Evolutionary conservation across 371 early-diverging fungal genomes (phyloP).

Genomic region (Zopfochytrium polystomum): DNA sequence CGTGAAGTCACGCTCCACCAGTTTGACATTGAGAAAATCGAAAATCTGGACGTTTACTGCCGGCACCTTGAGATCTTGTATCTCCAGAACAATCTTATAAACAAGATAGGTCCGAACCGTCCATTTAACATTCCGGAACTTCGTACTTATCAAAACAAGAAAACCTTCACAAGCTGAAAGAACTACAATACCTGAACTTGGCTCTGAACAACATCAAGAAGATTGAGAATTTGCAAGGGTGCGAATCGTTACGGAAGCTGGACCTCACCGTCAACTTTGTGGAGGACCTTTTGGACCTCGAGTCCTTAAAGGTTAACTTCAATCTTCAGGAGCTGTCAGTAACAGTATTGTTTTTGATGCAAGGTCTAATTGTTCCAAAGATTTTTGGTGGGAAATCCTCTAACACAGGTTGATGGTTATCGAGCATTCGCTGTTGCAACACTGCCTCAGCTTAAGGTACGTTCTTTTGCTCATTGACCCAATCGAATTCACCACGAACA

Average conservation of each 20-base stretch:
- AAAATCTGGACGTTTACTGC: slow-evolving; percentile 54
- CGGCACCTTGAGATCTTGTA: slow-evolving; percentile 51
- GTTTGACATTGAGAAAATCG: slow-evolving; percentile 57
- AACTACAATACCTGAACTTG: slow-evolving; percentile 50
- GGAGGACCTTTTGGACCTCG: slow-evolving; percentile 43
- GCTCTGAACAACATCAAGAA: slow-evolving; percentile 52
- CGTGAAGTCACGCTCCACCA: slow-evolving; percentile 57
- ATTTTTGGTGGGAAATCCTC: slow-evolving; percentile 52
- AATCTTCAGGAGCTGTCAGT: slow-evolving; percentile 46
- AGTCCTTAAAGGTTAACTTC: slow-evolving; percentile 34
- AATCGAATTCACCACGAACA: no score
- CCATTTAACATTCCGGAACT: background rate
- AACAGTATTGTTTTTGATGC: background rate
- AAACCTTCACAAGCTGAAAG: slow-evolving; percentile 51
- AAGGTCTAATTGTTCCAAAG: slow-evolving; percentile 9
- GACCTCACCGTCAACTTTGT: slow-evolving; percentile 59
- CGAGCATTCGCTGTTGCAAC: slow-evolving; percentile 45
- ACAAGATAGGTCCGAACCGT: slow-evolving; percentile 43
- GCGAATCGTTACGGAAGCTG: slow-evolving; percentile 50
- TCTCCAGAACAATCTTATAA: slow-evolving; percentile 53
- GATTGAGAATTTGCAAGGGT: slow-evolving; percentile 50
- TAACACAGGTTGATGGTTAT: slow-evolving; percentile 43
- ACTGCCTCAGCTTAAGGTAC: slow-evolving; percentile 48
- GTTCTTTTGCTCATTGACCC: no score
- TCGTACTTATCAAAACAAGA: slow-evolving; percentile 25